phyloP scores from a whole-genome alignment of 768 basidiomycete genomes.

The Pisolithus tinctorius region DNA sequence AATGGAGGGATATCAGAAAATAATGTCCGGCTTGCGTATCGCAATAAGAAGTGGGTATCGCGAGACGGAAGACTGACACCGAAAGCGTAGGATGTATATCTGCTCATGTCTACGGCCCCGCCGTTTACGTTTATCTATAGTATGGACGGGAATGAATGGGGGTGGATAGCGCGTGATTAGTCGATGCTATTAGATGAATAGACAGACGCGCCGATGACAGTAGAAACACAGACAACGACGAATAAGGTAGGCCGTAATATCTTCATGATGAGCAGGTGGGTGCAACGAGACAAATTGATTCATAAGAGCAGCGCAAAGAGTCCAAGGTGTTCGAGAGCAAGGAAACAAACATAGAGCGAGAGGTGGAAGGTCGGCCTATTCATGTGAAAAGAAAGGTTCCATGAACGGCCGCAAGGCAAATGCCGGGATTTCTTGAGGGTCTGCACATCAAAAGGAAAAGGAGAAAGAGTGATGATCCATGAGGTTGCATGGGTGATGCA shows the following conservation, averaged over 20 bases:
- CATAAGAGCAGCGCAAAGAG: slow-evolving; percentile 58
- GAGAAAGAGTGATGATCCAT: slow-evolving; percentile 2
- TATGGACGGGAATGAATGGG: slow-evolving; percentile 21
- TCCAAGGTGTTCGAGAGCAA: slow-evolving; percentile 31
- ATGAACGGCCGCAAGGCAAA: slow-evolving; percentile 13
- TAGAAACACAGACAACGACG: slow-evolving; percentile 33
- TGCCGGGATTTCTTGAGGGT: slow-evolving; percentile 10
- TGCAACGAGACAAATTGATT: slow-evolving; percentile 50
- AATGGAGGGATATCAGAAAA: slow-evolving; percentile 28
- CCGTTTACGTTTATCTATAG: slow-evolving; percentile 38
- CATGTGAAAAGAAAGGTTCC: slow-evolving; percentile 17
- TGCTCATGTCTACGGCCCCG: slow-evolving; percentile 42
- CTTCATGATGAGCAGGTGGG: slow-evolving; percentile 39
- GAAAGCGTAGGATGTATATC: slow-evolving; percentile 28
- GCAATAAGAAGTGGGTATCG: slow-evolving; percentile 47
- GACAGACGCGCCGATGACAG: slow-evolving; percentile 26
- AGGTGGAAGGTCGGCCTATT: slow-evolving; percentile 9
- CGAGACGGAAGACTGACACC: slow-evolving; percentile 45
- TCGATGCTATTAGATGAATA: slow-evolving; percentile 5
- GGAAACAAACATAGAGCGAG: slow-evolving; percentile 17
- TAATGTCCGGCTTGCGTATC: slow-evolving; percentile 43
- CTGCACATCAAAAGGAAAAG: slow-evolving; percentile 3
- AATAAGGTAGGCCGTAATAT: slow-evolving; percentile 37
- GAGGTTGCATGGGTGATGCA: slow-evolving; percentile 1
- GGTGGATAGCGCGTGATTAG: slow-evolving; percentile 17